Evolutionary conservation across 805 yeast genomes (phyloP).

Genomic region (Kazachstania viticola): DNA sequence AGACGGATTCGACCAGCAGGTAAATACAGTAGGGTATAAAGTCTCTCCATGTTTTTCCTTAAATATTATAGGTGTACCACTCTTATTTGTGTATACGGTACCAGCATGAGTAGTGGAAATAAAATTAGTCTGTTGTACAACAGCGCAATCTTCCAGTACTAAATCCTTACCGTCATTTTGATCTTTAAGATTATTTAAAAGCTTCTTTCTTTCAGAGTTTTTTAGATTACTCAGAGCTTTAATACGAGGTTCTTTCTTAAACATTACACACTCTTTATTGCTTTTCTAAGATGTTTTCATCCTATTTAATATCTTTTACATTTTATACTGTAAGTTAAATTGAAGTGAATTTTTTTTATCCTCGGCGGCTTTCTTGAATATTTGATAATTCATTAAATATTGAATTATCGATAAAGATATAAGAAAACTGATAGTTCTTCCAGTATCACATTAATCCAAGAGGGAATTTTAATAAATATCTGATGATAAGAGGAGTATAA

Average conservation of each 20-base stretch:
- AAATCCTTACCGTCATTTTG: too few species aligned
- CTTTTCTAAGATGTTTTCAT: too few species aligned
- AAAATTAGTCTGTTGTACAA: conserved; percentile 56
- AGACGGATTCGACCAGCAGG: conserved; percentile 59
- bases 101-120: conserved; percentile 46
- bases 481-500: too few species aligned
- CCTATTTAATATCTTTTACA: too few species aligned
- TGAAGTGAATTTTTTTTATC: too few species aligned
- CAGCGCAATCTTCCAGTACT: neutral
- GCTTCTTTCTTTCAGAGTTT: conserved; percentile 55
- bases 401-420: too few species aligned
- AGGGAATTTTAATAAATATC: too few species aligned
- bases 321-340: too few species aligned
- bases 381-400: too few species aligned
- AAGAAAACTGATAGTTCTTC: too few species aligned
- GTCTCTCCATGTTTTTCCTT: conserved; percentile 40
- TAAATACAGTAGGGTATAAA: conserved; percentile 58
- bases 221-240: conserved; percentile 74
- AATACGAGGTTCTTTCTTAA: conserved; percentile 32
- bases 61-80: conserved; percentile 63
- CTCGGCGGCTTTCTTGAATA: too few species aligned
- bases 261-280: conserved; percentile 12
- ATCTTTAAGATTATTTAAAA: conserved; percentile 33
- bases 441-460: too few species aligned
- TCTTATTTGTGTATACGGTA: conserved; percentile 49